These are phyloP conservation scores for Starmerella asiatica DNA, from an alignment of 805 yeast species.

Conservation along the genomic window DNA sequence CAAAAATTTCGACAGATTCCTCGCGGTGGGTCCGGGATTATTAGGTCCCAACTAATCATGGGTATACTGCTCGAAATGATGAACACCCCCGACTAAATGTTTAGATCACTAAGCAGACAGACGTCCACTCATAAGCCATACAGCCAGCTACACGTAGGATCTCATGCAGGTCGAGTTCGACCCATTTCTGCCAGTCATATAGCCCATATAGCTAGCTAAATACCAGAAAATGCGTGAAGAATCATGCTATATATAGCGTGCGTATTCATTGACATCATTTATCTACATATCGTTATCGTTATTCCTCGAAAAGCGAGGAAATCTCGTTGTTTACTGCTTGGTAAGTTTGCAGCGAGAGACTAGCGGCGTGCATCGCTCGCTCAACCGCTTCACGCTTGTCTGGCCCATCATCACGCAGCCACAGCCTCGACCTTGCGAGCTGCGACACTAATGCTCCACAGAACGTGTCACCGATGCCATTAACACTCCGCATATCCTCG, in stretches of 20 bases:
- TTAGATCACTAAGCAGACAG: too few relatives aligned
- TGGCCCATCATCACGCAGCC: conserved; percentile 27
- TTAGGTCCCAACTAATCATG: too few relatives aligned
- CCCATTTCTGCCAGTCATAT: not conserved
- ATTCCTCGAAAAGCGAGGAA: conserved; percentile 3
- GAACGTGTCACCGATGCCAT: conserved; percentile 82
- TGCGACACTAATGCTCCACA: conserved; percentile 48
- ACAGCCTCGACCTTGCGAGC: conserved; percentile 22
- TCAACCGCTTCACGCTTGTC: conserved; percentile 22
- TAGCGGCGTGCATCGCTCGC: conserved; percentile 30
- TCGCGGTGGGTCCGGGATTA: too few relatives aligned
- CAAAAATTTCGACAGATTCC: too few relatives aligned
- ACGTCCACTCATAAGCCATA: too few relatives aligned
- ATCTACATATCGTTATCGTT: not conserved
- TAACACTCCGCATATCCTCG: conserved; percentile 44
- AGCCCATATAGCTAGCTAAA: not conserved
- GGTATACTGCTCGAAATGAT: too few relatives aligned
- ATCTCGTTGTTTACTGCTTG: conserved; percentile 24
- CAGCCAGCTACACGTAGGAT: too few relatives aligned
- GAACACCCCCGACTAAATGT: too few relatives aligned
- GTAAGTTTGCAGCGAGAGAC: conserved; percentile 24
- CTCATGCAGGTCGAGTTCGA: too few relatives aligned
- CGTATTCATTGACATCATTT: not conserved
- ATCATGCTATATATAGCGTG: too few relatives aligned
- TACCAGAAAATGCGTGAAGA: not conserved